Percentiles rank a stretch among this genome's conserved stretches.
These are phyloP conservation scores for Leccinum aurantiacum DNA, from an alignment of 768 basidiomycete species.

Conservation along the genomic window DNA sequence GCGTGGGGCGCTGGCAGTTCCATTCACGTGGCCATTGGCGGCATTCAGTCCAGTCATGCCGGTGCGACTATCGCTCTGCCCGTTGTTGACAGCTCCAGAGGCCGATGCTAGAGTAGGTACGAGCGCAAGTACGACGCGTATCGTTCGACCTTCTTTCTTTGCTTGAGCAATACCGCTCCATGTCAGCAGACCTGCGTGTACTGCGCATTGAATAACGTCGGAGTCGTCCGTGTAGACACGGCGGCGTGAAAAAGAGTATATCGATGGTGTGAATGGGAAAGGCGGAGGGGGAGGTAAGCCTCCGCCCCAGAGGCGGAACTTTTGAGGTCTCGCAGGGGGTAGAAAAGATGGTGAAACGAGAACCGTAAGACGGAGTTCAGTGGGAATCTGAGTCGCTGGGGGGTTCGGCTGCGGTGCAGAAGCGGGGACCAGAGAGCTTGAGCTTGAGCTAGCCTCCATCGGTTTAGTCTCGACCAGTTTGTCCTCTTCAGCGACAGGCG, in stretches of 20 bases:
- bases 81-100: constrained; percentile 42
- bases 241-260: constrained; percentile 37
- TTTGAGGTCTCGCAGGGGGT: constrained; percentile 51
- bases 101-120: constrained; percentile 42
- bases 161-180: constrained; percentile 44
- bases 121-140: constrained; percentile 42
- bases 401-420: constrained; percentile 10
- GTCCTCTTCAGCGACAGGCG: constrained; percentile 27
- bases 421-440: constrained; percentile 26
- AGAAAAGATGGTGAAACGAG: constrained; percentile 60
- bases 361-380: constrained; percentile 45
- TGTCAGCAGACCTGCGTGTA: constrained; percentile 58
- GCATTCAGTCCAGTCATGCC: constrained; percentile 9
- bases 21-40: constrained; percentile 33
- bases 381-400: constrained; percentile 19
- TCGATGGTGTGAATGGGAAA: constrained; percentile 28
- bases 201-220: constrained; percentile 64
- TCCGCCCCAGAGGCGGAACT: constrained; percentile 70
- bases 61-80: constrained; percentile 20
- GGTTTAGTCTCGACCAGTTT: constrained; percentile 20
- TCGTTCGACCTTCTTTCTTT: constrained; percentile 37
- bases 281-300: constrained; percentile 47
- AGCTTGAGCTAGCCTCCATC: constrained; percentile 30
- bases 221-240: constrained; percentile 79
- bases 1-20: constrained; percentile 29